Evolutionary conservation across 768 basidiomycete species (phyloP).

Genomic region (Pleurotus citrinopileatus): DNA sequence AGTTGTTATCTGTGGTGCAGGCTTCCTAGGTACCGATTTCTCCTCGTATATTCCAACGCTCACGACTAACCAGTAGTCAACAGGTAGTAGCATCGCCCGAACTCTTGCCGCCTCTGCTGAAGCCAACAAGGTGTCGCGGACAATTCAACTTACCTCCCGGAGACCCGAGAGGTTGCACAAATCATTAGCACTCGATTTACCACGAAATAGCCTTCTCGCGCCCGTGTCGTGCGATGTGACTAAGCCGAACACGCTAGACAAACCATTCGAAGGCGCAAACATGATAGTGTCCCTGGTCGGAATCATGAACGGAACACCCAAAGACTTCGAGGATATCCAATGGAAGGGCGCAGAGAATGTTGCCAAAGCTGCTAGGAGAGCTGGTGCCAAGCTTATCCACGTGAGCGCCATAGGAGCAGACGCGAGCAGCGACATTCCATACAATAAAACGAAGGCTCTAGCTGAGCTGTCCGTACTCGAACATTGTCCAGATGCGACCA

Average conservation of each 20-base stretch:
- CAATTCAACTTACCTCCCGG: conserved; percentile 60
- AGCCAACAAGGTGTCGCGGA: conserved; percentile 22
- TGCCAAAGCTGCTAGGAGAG: conserved; percentile 46
- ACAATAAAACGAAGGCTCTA: conserved; percentile 58
- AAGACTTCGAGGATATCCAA: conserved; percentile 60
- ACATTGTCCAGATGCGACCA: conserved; percentile 47
- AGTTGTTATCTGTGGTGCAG: conserved; percentile 52
- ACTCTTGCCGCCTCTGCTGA: conserved; percentile 33
- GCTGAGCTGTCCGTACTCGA: conserved; percentile 55
- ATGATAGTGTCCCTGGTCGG: conserved; percentile 71
- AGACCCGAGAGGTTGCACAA: conserved; percentile 43
- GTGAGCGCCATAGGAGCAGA: conserved; percentile 80
- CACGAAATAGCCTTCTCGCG: conserved; percentile 36
- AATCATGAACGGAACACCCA: conserved; percentile 53
- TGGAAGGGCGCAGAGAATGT: conserved; percentile 67
- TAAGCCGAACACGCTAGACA: conserved; percentile 38
- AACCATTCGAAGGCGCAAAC: conserved; percentile 52
- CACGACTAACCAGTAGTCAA: not conserved
- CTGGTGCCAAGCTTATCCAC: conserved; percentile 59
- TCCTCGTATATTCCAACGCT: not conserved
- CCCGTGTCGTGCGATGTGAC: conserved; percentile 54
- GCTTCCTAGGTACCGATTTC: conserved; percentile 51
- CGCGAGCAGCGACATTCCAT: conserved; percentile 51
- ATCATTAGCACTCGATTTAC: conserved; percentile 26
- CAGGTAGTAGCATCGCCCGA: conserved; percentile 61